Conservation (phyloP, 768 basidiomycete genomes). For the Mycena filopes region DNA sequence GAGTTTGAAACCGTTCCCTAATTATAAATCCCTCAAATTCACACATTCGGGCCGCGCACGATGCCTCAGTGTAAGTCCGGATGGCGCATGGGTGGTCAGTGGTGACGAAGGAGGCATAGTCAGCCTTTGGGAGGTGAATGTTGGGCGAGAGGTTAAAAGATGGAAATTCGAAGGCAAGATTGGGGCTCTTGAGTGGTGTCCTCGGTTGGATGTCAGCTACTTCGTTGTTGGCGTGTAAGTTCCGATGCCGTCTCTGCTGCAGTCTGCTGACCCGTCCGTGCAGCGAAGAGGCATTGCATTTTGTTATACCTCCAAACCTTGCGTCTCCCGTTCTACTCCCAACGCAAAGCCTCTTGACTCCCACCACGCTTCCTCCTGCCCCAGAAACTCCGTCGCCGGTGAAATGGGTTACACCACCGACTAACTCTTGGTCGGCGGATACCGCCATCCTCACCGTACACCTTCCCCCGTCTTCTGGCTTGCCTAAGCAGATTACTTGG, state of each 20-base stretch:
- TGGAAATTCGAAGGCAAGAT: constrained; percentile 88
- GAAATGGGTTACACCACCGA: constrained; percentile 71
- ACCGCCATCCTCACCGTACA: constrained; percentile 68
- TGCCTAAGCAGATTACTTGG: constrained; percentile 88
- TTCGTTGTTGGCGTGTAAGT: constrained; percentile 86
- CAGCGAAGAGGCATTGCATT: constrained; percentile 85
- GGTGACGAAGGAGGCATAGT: constrained; percentile 92
- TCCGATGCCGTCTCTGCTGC: constrained; percentile 4
- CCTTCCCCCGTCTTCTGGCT: constrained; percentile 73
- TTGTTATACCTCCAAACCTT: constrained; percentile 84
- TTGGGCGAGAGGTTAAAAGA: constrained; percentile 87
- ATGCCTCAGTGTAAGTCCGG: constrained; percentile 83
- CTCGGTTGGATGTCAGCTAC: constrained; percentile 81
- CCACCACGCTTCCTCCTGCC: constrained; percentile 68
- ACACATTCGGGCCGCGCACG: constrained; percentile 77
- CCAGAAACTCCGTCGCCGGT: constrained; percentile 69
- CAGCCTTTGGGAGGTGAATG: constrained; percentile 90
- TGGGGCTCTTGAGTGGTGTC: constrained; percentile 93
- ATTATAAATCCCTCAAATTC: constrained; percentile 79
- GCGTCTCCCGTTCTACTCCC: constrained; percentile 64
- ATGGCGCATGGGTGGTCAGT: constrained; percentile 91
- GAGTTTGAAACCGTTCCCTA: constrained; percentile 95
- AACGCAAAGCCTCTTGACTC: constrained; percentile 72
- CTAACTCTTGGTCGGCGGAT: constrained; percentile 59
- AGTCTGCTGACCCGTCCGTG: constrained; percentile 25